Evolutionary conservation across 2,329 filamentous ascomycete genomes (phyloP), one percentile per base, ranked within the genome.

Genomic region (Trichoderma hamatum): DNA sequence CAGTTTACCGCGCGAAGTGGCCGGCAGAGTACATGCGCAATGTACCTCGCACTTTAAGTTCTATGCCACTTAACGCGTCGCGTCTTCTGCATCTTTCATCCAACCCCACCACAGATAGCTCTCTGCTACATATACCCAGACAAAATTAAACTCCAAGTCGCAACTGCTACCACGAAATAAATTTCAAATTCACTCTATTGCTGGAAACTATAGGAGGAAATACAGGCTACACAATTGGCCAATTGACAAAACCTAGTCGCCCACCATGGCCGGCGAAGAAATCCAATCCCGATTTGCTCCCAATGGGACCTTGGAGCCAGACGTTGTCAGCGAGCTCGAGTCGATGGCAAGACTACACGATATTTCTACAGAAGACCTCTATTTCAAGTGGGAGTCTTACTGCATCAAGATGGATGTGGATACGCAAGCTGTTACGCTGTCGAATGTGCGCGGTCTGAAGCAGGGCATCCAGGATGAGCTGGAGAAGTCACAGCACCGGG

Each of bases 361-460:
- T 59, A 86, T 98, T 70, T 88, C 89, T 19, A 85, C 90, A 39
- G 90, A 98, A 78, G 96, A 98, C 78, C 85, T 98, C 30, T 97
- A 93, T 80, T 97, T 93, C 88, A 98, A 98, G 85, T 99, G 96
- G 96, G 96, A 99, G 80, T 95, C 94, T 0, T 98, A 97, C 84
- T 94, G 92, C 80, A 91, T 99, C 78, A 97, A 95, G 80, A 94
- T 98, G 90, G 93, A 94, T 28, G 83, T 88, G 59, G 93, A 96
- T 68, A 91, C 93, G 69, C 89, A 90, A 71, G 82, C 92, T 71
- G 69, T 81, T 11, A 88, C 91, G 59, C 84, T 96, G 52, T 87
- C 91, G 46, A 90, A 87, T 0, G 87, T 92, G 56, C 87, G 91
- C 54, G 88, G 89, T 67, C 91, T 99, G 78, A 97, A 97, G 79